These are phyloP conservation scores for Cicer cuneatum DNA, from an alignment of 306 rosid species.

Conservation along the genomic window DNA sequence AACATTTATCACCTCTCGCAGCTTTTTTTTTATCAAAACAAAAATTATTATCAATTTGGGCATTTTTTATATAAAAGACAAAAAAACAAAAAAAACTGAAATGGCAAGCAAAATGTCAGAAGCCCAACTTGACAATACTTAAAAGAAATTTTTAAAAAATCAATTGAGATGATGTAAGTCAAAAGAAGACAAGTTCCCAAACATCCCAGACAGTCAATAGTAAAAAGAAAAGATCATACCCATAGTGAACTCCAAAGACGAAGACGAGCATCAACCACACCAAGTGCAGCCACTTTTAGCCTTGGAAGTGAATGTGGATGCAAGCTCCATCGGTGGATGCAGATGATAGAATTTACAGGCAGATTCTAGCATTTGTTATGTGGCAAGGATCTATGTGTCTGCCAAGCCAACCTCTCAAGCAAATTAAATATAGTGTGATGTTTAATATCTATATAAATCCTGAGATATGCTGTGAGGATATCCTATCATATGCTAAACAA, in stretches of 20 bases:
- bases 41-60: neutral
- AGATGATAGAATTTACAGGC: slow-evolving; percentile 27
- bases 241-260: slow-evolving; percentile 34
- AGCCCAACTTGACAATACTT: neutral
- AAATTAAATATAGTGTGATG: slow-evolving; percentile 14
- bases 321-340: slow-evolving; percentile 47
- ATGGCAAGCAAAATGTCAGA: neutral
- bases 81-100: neutral
- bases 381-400: slow-evolving; percentile 21
- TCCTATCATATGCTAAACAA: slow-evolving; percentile 7
- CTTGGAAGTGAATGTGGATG: slow-evolving; percentile 36
- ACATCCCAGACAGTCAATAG: slow-evolving; percentile 30
- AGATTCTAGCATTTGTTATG: slow-evolving; percentile 34
- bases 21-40: neutral
- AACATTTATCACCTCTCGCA: neutral
- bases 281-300: slow-evolving; percentile 42
- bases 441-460: slow-evolving; percentile 28
- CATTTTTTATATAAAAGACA: neutral
- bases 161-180: slow-evolving; percentile 15
- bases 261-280: slow-evolving; percentile 37
- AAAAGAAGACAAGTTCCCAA: slow-evolving; percentile 28
- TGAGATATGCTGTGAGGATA: slow-evolving; percentile 13
- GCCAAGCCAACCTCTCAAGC: slow-evolving; percentile 38
- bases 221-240: slow-evolving; percentile 48
- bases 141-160: slow-evolving; percentile 19